Conservation (phyloP, 2,329 filamentous ascomycete genomes). For the Colletotrichum coccodes region DNA sequence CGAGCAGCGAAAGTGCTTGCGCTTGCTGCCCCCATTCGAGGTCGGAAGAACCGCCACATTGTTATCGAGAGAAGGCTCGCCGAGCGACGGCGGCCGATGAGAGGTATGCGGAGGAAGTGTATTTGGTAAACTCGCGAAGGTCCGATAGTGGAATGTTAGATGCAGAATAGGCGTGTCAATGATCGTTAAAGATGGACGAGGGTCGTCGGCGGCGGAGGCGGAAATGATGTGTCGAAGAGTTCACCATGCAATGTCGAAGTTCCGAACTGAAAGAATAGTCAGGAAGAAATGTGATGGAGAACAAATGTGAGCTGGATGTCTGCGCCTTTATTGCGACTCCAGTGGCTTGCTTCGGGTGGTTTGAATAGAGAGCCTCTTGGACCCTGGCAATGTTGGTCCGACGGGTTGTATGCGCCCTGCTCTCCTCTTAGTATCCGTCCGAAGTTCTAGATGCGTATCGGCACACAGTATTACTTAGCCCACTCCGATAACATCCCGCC, state of each 20-base stretch:
- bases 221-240: background rate
- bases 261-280: background rate
- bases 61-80: constrained; percentile 13
- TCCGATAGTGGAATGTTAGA: background rate
- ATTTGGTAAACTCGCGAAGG: background rate
- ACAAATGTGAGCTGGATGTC: background rate
- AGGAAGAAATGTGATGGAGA: too few relatives aligned
- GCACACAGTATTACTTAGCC: constrained; percentile 11
- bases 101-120: background rate
- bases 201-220: background rate
- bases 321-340: background rate
- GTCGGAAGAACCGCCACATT: constrained; percentile 32
- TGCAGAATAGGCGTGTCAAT: background rate
- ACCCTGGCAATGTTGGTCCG: background rate
- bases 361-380: background rate
- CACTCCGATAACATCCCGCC: background rate
- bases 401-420: background rate
- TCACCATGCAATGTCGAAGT: background rate
- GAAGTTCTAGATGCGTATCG: constrained; percentile 17
- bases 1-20: constrained; percentile 28
- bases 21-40: background rate
- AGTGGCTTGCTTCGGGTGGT: background rate
- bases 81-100: constrained; percentile 16
- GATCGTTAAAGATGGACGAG: background rate
- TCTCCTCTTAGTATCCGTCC: background rate